phyloP scores from a whole-genome alignment of 192 early-diverging fungal genomes.

The Linnemannia schmuckeri region DNA sequence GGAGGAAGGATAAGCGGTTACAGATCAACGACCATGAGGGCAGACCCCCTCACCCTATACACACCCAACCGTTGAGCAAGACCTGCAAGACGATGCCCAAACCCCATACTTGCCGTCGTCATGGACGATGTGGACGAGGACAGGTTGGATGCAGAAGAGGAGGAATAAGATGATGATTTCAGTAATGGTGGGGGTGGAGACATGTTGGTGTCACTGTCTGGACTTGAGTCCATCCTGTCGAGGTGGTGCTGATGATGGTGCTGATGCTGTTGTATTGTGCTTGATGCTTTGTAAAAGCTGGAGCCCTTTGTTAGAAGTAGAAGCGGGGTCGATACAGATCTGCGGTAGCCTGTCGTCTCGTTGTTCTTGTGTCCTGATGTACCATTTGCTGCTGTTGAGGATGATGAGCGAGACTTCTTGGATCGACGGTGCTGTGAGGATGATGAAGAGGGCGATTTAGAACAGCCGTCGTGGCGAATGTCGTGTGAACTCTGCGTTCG shows the following conservation, averaged over 20 bases:
- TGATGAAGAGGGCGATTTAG: not conserved
- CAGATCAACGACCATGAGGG: conserved; percentile 25
- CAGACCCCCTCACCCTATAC: conserved; percentile 28
- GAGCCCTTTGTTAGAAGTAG: not conserved
- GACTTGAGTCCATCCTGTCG: conserved; percentile 8
- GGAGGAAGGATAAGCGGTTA: conserved; percentile 3
- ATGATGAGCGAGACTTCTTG: conserved; percentile 21
- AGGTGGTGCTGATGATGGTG: not conserved
- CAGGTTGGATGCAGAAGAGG: conserved; percentile 21
- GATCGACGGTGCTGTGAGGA: conserved; percentile 1
- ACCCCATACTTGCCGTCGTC: not conserved
- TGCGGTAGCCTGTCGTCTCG: conserved; percentile 4
- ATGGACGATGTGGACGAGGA: not conserved
- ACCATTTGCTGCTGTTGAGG: not conserved
- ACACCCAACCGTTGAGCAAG: conserved; percentile 33
- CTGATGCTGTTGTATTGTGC: not conserved
- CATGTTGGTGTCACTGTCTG: conserved; percentile 20
- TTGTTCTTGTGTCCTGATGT: conserved; percentile 2
- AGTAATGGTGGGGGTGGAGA: conserved; percentile 21
- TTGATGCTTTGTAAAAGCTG: not conserved
- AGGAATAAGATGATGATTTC: not conserved
- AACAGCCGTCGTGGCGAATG: conserved; percentile 6
- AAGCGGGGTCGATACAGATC: conserved; percentile 33
- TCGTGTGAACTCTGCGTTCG: conserved; percentile 36
- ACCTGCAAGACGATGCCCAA: conserved; percentile 35